These are phyloP conservation scores for Yarrowia hollandica DNA, from an alignment of 805 yeast genomes.

Conservation along the genomic window DNA sequence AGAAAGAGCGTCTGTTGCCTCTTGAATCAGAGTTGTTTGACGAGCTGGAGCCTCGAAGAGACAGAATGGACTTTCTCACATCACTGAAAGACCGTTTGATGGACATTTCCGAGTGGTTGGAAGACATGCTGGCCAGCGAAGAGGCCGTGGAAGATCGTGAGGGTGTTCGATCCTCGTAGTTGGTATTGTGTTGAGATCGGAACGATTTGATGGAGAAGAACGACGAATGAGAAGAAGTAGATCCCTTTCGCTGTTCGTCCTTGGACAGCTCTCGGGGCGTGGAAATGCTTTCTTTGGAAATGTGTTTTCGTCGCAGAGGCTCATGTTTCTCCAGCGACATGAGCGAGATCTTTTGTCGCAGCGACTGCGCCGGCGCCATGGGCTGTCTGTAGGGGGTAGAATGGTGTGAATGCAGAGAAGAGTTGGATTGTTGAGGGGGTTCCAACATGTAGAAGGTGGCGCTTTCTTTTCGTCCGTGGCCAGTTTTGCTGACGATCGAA, in stretches of 20 bases:
- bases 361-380: neutral
- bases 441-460: constrained; percentile 28
- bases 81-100: constrained; percentile 31
- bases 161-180: constrained; percentile 25
- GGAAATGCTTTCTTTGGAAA: constrained; percentile 24
- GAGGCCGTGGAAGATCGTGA: constrained; percentile 28
- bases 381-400: constrained; percentile 9
- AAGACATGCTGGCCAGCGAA: constrained; percentile 8
- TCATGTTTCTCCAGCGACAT: constrained; percentile 27
- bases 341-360: constrained; percentile 18
- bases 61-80: constrained; percentile 28
- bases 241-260: constrained; percentile 19
- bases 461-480: constrained; percentile 9
- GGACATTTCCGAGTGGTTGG: constrained; percentile 30
- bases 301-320: constrained; percentile 9
- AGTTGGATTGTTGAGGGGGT: neutral
- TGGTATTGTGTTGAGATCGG: constrained; percentile 13
- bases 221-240: constrained; percentile 18
- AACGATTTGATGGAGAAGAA: constrained; percentile 25
- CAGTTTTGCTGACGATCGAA: neutral
- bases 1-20: constrained; percentile 20
- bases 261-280: constrained; percentile 1
- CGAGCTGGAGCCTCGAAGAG: constrained; percentile 14
- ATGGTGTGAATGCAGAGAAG: neutral
- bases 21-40: constrained; percentile 16